Percentiles rank a stretch among this genome's conserved stretches.
These are phyloP conservation scores for Neoscytalidium dimidiatum DNA, from an alignment of 2,329 filamentous ascomycete genomes.

Conservation along the genomic window DNA sequence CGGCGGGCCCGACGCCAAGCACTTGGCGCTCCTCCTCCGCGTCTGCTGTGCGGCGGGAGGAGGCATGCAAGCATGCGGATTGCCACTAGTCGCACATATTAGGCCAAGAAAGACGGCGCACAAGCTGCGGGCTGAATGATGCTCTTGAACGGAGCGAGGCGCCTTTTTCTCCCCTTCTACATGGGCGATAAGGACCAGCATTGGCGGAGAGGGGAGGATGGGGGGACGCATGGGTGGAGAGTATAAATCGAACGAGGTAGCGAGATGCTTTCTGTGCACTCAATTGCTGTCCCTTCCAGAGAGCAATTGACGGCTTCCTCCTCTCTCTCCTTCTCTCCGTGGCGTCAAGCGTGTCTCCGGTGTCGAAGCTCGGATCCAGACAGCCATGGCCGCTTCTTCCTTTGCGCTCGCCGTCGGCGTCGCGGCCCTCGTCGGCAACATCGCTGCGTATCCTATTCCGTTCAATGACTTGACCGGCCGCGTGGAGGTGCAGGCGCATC, in stretches of 20 bases:
- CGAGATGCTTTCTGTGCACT: too few species aligned
- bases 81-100: too few species aligned
- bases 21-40: too few species aligned
- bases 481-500: conserved; percentile 28
- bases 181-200: background rate
- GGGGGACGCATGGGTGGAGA: background rate
- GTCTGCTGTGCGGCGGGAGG: too few species aligned
- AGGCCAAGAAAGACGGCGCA: background rate
- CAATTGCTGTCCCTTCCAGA: too few species aligned
- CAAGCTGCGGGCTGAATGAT: conserved; percentile 10
- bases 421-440: background rate
- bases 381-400: background rate
- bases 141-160: background rate
- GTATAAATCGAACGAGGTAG: background rate
- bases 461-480: background rate
- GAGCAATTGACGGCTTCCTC: background rate
- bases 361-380: background rate
- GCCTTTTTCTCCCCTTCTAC: too few species aligned
- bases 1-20: conserved; percentile 4
- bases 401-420: background rate
- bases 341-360: background rate
- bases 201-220: background rate
- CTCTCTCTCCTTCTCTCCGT: background rate
- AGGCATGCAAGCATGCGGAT: too few species aligned
- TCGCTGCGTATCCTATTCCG: background rate